Evolutionary conservation across 2,329 filamentous ascomycete genomes (phyloP), one percentile per base, ranked within the genome.

Genomic region (Fusarium napiforme): DNA sequence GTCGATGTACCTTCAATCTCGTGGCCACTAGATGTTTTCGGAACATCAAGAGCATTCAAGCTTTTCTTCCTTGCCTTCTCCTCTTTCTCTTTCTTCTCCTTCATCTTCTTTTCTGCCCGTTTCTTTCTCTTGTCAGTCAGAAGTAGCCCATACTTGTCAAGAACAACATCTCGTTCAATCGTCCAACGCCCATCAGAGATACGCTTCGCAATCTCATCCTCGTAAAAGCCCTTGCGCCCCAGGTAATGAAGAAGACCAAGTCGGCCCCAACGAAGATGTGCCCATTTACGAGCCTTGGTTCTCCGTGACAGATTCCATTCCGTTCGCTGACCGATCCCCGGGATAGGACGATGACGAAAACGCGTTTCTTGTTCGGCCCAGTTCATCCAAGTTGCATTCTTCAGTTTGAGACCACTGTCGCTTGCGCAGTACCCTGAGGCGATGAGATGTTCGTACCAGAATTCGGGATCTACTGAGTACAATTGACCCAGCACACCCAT

Each of bases 341-440:
- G 65, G 2, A 68, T 16, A 19, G 65, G 65, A 0, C 65, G 47
- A 49, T 68, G 65, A 16, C 65, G 55, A 18, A 68, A 68, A 9
- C 55, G 74, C 2, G 72, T 78, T 53, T 79, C 78, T 21, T 73
- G 70, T 39, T 78, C 76, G 4, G 62, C 60, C 78, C 78, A 79
- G 42, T 79, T 79, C 72, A 79, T 73, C 76, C 78, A 79, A 2
- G 77, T 71, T 19, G 76, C 78, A 16, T 78, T 79, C 46, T 75
- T 78, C 21, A 79, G 49, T 47, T 79, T 79, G 18, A 79, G 67
- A 1, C 77, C 76, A 32, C 78, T 77, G 43, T 79, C 78, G 52
- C 75, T 68, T 67, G 36, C 78, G 11, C 74, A 71, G 36, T 79
- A 79, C 4, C 78, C 75, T 23, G 77, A 79, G 23, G 77, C 72